Evolutionary conservation across 1,139 yeast species (phyloP).

Genomic region (Blastobotrys capitulatus): DNA sequence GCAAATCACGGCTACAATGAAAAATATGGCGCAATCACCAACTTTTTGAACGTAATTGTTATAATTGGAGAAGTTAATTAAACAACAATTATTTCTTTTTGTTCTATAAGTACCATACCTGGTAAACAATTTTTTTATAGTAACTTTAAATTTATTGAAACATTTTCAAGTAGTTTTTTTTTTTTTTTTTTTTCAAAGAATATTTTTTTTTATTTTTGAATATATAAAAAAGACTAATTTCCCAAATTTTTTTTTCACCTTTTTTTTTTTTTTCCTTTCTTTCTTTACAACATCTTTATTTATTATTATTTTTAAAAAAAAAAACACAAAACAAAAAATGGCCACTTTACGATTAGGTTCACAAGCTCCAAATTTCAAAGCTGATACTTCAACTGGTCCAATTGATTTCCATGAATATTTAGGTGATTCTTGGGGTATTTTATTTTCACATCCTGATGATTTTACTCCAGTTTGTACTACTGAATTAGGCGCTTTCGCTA

Average conservation of each 20-base stretch:
- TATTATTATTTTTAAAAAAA: background rate
- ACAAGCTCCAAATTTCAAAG: slow-evolving; percentile 72
- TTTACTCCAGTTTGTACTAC: slow-evolving; percentile 90
- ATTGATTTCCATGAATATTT: slow-evolving; percentile 71
- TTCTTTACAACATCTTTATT: background rate
- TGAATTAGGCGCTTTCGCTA: slow-evolving; percentile 83
- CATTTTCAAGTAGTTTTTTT: too few species aligned
- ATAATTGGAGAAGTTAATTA: too few species aligned
- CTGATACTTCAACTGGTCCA: slow-evolving; percentile 69
- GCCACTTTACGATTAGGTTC: slow-evolving; percentile 48
- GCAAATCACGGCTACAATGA: too few species aligned
- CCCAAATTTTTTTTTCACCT: background rate
- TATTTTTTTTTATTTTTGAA: too few species aligned
- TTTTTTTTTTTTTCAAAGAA: too few species aligned
- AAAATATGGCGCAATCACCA: slow-evolving; percentile 6
- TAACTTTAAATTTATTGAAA: too few species aligned
- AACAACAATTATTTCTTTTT: too few species aligned
- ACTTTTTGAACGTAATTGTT: background rate
- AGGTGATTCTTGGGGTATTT: slow-evolving; percentile 70
- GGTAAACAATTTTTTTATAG: too few species aligned
- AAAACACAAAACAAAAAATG: slow-evolving; percentile 4
- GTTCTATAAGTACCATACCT: too few species aligned
- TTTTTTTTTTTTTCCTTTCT: background rate
- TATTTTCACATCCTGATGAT: slow-evolving; percentile 84
- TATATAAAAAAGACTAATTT: background rate